Conservation (phyloP, 2,329 filamentous ascomycete genomes). For the Aspergillus sp. region DNA sequence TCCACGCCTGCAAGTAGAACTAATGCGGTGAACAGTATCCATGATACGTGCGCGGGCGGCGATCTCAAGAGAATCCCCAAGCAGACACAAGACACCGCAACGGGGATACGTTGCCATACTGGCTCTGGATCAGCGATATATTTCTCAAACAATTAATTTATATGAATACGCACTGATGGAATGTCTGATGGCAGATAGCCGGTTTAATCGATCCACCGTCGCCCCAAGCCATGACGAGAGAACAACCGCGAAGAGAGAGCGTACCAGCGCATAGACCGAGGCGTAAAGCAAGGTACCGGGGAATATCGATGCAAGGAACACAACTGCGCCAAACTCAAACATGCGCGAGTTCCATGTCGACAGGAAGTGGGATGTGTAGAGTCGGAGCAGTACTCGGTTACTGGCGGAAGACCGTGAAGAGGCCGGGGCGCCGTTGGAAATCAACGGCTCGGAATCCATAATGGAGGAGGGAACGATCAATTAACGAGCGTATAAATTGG, state of each 20-base stretch:
- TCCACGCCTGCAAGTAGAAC: constrained; percentile 65
- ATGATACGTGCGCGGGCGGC: constrained; percentile 4
- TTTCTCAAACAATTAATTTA: background rate
- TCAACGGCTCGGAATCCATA: constrained; percentile 9
- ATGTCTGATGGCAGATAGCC: constrained; percentile 51
- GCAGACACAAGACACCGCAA: constrained; percentile 50
- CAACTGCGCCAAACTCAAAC: constrained; percentile 63
- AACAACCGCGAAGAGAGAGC: constrained; percentile 58
- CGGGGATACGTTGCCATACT: constrained; percentile 41
- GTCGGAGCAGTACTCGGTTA: constrained; percentile 20
- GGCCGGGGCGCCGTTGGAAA: background rate
- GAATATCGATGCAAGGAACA: constrained; percentile 58
- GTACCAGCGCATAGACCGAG: constrained; percentile 67
- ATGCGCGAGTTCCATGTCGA: constrained; percentile 65
- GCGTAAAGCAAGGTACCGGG: constrained; percentile 63
- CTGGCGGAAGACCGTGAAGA: background rate
- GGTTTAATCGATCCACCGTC: constrained; percentile 57
- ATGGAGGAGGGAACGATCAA: background rate
- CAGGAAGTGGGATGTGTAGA: constrained; percentile 62
- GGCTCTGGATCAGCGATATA: background rate
- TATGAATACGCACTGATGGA: constrained; percentile 44
- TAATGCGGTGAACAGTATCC: constrained; percentile 34
- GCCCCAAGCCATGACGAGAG: constrained; percentile 60
- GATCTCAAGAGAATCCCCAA: constrained; percentile 41
- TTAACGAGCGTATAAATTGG: background rate